Percentiles rank a stretch among this genome's conserved stretches.
phyloP scores from a whole-genome alignment of 225 moss, liverwort and hornwort species.

The Polytrichum formosum region DNA sequence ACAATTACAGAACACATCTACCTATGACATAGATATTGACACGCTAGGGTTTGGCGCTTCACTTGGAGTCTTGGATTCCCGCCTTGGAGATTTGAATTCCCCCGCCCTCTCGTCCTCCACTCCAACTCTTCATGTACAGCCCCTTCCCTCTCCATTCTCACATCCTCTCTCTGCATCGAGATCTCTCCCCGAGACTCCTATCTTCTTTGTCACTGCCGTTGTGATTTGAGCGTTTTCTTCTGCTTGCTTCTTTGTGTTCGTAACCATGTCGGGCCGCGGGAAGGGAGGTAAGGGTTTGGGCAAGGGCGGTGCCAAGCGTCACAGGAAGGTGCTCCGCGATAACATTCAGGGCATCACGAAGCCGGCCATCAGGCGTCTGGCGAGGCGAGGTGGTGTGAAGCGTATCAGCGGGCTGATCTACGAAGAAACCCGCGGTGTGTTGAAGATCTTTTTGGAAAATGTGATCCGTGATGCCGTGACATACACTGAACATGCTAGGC shows the following conservation, averaged over 20 bases:
- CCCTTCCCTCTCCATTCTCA: too few species aligned
- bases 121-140: too few species aligned
- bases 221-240: neutral
- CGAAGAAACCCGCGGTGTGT: conserved; percentile 26
- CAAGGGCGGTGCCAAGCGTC: conserved; percentile 39
- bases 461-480: conserved; percentile 28
- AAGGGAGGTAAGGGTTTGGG: conserved; percentile 37
- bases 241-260: neutral
- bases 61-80: too few species aligned
- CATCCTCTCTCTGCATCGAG: too few species aligned
- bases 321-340: conserved; percentile 42
- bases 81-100: too few species aligned
- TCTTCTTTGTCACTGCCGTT: neutral
- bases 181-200: too few species aligned
- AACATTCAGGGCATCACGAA: conserved; percentile 27
- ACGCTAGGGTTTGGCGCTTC: too few species aligned
- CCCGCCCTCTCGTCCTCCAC: too few species aligned
- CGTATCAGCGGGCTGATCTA: conserved; percentile 42
- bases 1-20: too few species aligned
- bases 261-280: conserved; percentile 25
- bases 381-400: conserved; percentile 34
- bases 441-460: conserved; percentile 34
- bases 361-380: conserved; percentile 28
- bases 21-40: accelerated
- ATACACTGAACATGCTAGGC: conserved; percentile 27